Percentiles rank a stretch among this genome's conserved stretches.
Evolutionary conservation across 495 filamentous ascomycete species (phyloP).

Genomic region (Penicillium pancosmium): DNA sequence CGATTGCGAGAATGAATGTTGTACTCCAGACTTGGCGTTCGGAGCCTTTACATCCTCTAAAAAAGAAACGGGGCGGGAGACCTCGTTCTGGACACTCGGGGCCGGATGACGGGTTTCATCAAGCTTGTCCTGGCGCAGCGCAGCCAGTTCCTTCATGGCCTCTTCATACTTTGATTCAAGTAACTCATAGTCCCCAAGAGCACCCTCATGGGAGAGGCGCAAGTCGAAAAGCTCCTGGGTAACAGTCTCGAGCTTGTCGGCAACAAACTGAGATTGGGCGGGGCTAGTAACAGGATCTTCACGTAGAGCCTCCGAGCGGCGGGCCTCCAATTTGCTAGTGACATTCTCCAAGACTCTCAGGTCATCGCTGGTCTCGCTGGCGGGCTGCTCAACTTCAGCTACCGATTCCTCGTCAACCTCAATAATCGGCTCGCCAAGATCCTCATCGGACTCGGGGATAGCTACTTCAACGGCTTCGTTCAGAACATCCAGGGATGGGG

Average conservation of each 20-base stretch:
- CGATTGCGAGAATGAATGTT: slow-evolving; percentile 87
- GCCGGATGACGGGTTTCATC: slow-evolving; percentile 78
- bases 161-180: slow-evolving; percentile 91
- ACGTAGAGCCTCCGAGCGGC: slow-evolving; percentile 20
- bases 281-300: slow-evolving; percentile 60
- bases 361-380: slow-evolving; percentile 24
- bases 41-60: slow-evolving; percentile 77
- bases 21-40: slow-evolving; percentile 73
- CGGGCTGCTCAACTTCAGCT: slow-evolving; percentile 17
- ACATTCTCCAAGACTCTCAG: slow-evolving; percentile 37
- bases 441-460: slow-evolving; percentile 59
- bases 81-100: slow-evolving; percentile 47
- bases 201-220: slow-evolving; percentile 84
- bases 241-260: slow-evolving; percentile 90
- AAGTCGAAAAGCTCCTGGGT: slow-evolving; percentile 92
- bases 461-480: slow-evolving; percentile 54
- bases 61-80: slow-evolving; percentile 83
- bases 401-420: slow-evolving; percentile 45
- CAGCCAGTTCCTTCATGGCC: slow-evolving; percentile 76
- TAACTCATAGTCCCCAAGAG: slow-evolving; percentile 76
- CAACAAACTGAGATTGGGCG: slow-evolving; percentile 81
- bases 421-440: slow-evolving; percentile 52
- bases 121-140: slow-evolving; percentile 75
- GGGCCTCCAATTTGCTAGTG: slow-evolving; percentile 32
- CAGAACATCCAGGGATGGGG: slow-evolving; percentile 48